Conservation (phyloP, 1,284 basidiomycete genomes). For the Rhodotorula sp. region DNA sequence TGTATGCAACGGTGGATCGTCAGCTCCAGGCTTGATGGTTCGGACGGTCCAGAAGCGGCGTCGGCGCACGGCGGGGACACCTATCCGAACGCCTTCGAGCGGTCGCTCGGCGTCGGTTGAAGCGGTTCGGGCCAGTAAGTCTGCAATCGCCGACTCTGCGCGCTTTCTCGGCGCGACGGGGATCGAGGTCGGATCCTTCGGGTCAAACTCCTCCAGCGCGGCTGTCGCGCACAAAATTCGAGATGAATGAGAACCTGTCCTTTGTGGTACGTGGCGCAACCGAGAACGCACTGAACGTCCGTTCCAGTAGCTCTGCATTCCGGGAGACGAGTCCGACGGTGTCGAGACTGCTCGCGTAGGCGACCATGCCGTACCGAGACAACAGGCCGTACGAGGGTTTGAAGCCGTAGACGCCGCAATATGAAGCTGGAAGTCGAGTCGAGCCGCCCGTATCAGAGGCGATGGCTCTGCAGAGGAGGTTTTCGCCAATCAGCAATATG, state of each 20-base stretch:
- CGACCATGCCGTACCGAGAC: constrained; percentile 85
- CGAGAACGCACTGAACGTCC: constrained; percentile 63
- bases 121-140: background rate
- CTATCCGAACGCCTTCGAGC: constrained; percentile 57
- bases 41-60: background rate
- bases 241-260: background rate
- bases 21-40: constrained; percentile 40
- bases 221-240: constrained; percentile 52
- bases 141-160: background rate
- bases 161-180: constrained; percentile 51
- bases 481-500: background rate
- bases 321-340: constrained; percentile 81
- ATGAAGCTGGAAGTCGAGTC: constrained; percentile 85
- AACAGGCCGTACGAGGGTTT: constrained; percentile 94
- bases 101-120: background rate
- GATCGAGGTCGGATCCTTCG: constrained; percentile 75
- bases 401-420: constrained; percentile 86
- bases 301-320: constrained; percentile 56
- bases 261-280: too few species aligned
- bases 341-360: constrained; percentile 92
- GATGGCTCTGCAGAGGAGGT: constrained; percentile 63
- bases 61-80: constrained; percentile 22
- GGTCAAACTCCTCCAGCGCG: constrained; percentile 65
- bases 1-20: constrained; percentile 43
- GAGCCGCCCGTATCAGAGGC: constrained; percentile 97